Base-by-base conservation (phyloP, 345 rosid genomes). In the Eucalyptus caleyi region DNA sequence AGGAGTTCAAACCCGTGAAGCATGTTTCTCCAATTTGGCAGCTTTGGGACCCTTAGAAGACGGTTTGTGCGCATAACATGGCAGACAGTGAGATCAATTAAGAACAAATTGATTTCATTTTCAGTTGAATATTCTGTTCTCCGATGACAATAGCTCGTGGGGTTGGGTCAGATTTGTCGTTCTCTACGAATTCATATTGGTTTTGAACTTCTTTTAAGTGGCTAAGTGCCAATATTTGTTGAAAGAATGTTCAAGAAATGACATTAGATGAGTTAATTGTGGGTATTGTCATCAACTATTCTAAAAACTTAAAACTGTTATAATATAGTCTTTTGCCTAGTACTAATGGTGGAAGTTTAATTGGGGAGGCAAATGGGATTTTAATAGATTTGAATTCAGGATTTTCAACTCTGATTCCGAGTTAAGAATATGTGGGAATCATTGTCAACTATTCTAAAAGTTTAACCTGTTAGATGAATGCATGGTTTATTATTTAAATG, bases 371-470 rank as follows among this genome's bases (percentile, higher is more conserved):
- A 51, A 51, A 51, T 51, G 9, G 9, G 23, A 18, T 51, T 51
- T 51, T 1, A 3, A 51, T 0, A 51, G 23, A 18, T 51, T 51
- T 1, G 9, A 51, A 51, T 51, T 51, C 0, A 18, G 4, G 9
- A 51, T 51, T 0, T 51, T 51, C 23, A 51, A 51, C 56, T 51
- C 0, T 51, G 9, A 18, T 51, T 51, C 9, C 23, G 1, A 51
- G 23, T 51, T 51, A 51, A 51, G 23, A 51, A 51, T 51, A 0
- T 53, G 4, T 53, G 9, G 24, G 0, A 2, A 53, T 53, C 0
- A 53, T 1, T 51, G 54, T 51, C 9, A 51, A 51, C 9, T 53
- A 1, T 53, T 53, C 2, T 53, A 53, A 53, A 53, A 53, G 2
- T 53, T 51, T 24, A 37, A 37, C 23, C 7, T 77, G 27, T 19